Base-by-base conservation (phyloP, 257 asterid species). In the Paulownia fortunei region DNA sequence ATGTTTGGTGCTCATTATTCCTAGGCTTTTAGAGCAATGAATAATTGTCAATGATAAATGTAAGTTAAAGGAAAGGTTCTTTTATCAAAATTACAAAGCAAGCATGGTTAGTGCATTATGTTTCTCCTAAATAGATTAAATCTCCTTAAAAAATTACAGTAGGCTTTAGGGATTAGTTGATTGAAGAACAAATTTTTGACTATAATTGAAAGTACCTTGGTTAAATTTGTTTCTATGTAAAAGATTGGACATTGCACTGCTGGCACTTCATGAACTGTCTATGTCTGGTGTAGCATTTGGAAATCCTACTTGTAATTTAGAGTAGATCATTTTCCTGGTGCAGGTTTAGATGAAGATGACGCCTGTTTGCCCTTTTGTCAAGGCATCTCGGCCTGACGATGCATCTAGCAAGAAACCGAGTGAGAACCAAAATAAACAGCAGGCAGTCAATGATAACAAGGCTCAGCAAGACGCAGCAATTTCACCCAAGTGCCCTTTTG, bases 361-460 rank as follows among this genome's bases (percentile, higher is more conserved):
- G 21, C 90, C 99, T n/a, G 97, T 95, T 79, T 93, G 98, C 71
- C 99, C 98, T 73, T 93, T 91, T 70, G 86, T 63, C 60, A 93
- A 90, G 86, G 94, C 96, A 58, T 80, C 94, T 78, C 89, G 89
- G 36, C 97, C 98, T 12, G 96, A 88, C 68, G 98, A 93, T 80
- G 87, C 90, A 10, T 86, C 92, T 67, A 68, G 76, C 61, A 91
- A 89, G 83, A 93, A 86, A 72, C 44, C 88, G 21, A 47, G 81
- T 74, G 99, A 95, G 64, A 79, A 52, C 87, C 99, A 86, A 80
- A 82, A 46, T 83, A 87, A 90, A 80, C 87, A 78, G 51, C 90
- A 67, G 64, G 51, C 73, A 23, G 83, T 21, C 32, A 79, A 79
- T 76, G 91, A 82, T 71, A 80, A 46, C 82, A 81, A 86, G 80